These are phyloP conservation scores for Chrysopogon serrulatus DNA, from an alignment of 176 grass and related monocot genomes.

Conservation along the genomic window DNA sequence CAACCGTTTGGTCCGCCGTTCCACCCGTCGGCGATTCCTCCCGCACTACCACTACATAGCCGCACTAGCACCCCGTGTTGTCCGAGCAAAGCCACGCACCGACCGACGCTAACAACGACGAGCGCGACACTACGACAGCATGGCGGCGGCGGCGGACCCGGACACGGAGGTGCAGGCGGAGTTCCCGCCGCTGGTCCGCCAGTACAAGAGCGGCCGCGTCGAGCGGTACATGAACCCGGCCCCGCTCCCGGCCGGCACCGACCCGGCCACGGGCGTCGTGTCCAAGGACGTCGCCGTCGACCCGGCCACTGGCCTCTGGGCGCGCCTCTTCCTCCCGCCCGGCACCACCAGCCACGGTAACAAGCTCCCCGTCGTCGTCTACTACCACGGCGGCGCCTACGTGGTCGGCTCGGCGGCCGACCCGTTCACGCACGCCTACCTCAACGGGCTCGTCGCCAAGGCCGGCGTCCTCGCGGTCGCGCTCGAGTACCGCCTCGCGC, in stretches of 20 bases:
- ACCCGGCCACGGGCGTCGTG: constrained; percentile 39
- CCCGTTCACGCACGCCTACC: constrained; percentile 46
- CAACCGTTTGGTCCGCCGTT: constrained; percentile 20
- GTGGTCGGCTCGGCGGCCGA: constrained; percentile 64
- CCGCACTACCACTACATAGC: neutral
- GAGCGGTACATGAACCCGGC: constrained; percentile 30
- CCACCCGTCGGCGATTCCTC: neutral
- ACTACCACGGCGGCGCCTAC: constrained; percentile 72
- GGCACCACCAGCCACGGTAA: neutral
- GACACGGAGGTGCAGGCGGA: constrained; percentile 53
- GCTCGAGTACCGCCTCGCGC: constrained; percentile 77
- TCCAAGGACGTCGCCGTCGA: constrained; percentile 67
- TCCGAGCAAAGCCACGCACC: neutral
- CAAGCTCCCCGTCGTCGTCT: constrained; percentile 57
- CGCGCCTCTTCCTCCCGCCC: constrained; percentile 65
- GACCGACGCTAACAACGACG: neutral
- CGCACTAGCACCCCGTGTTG: neutral
- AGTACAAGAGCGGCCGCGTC: constrained; percentile 70
- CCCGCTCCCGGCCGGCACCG: constrained; percentile 42
- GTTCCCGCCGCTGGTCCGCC: constrained; percentile 43
- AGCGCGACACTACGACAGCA: neutral
- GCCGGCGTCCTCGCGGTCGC: constrained; percentile 48
- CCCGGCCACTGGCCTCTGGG: constrained; percentile 43
- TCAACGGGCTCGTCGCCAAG: constrained; percentile 50
- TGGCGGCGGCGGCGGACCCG: constrained; percentile 15